Percentiles rank a stretch among this genome's conserved stretches.
phyloP scores from a whole-genome alignment of 805 yeast genomes.

The Kodamaea hsintzibuensis region DNA sequence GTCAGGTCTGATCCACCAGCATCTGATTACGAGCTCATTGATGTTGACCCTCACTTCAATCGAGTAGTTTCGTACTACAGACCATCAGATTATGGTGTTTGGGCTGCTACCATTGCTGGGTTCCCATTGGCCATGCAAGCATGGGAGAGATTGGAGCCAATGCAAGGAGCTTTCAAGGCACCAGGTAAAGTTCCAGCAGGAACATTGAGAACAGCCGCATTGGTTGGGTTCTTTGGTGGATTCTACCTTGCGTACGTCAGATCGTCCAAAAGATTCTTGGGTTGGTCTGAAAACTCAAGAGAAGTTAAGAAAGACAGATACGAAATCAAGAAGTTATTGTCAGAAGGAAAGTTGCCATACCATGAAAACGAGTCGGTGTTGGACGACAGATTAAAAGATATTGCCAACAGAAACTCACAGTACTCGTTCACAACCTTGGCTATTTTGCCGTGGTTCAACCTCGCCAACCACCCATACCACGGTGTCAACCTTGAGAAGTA shows the following conservation, averaged over 20 bases:
- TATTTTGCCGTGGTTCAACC: slow-evolving; percentile 79
- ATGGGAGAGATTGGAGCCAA: slow-evolving; percentile 47
- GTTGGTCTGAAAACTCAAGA: slow-evolving; percentile 67
- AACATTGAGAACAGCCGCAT: slow-evolving; percentile 57
- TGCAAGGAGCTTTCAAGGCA: slow-evolving; percentile 41
- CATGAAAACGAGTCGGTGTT: slow-evolving; percentile 56
- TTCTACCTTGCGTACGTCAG: slow-evolving; percentile 68
- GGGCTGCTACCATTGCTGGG: slow-evolving; percentile 44
- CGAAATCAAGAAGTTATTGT: slow-evolving; percentile 66
- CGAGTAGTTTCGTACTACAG: slow-evolving; percentile 76
- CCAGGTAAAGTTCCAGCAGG: slow-evolving; percentile 55
- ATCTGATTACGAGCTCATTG: slow-evolving; percentile 55
- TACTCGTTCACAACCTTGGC: slow-evolving; percentile 61
- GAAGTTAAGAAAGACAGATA: slow-evolving; percentile 74
- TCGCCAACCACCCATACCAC: slow-evolving; percentile 79
- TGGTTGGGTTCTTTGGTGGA: slow-evolving; percentile 72
- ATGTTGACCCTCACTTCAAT: slow-evolving; percentile 73
- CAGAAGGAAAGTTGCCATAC: slow-evolving; percentile 66
- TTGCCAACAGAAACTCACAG: slow-evolving; percentile 76
- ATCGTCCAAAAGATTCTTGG: slow-evolving; percentile 74
- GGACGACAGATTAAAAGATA: slow-evolving; percentile 68
- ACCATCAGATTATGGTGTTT: slow-evolving; percentile 57
- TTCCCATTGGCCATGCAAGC: slow-evolving; percentile 42
- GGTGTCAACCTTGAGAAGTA: slow-evolving; percentile 59
- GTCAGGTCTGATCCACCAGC: slow-evolving; percentile 38